Percentiles rank a stretch among this genome's conserved stretches.
phyloP scores from a whole-genome alignment of 305 asterid species.

The Fraxinus dipetala region DNA sequence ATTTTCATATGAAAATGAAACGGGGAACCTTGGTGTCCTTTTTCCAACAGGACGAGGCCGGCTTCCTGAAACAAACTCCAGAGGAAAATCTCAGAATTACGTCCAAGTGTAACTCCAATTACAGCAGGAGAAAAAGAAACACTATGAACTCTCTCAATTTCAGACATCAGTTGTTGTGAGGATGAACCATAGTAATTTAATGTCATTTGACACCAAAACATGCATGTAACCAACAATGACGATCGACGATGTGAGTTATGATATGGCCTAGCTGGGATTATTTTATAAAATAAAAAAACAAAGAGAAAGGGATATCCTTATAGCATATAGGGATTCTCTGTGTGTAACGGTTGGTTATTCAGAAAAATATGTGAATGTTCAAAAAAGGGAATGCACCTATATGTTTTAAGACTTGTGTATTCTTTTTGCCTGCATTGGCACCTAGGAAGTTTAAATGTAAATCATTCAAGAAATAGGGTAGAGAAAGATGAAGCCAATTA shows the following conservation, averaged over 20 bases:
- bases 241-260: not conserved
- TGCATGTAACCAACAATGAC: not conserved
- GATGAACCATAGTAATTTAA: not conserved
- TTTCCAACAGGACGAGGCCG: conserved; percentile 85
- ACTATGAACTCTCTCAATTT: not conserved
- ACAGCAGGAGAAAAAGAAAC: conserved; percentile 9
- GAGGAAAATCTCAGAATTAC: conserved; percentile 28
- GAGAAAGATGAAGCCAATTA: conserved; percentile 17
- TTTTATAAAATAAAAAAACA: not conserved
- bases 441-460: conserved; percentile 13
- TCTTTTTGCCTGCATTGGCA: conserved; percentile 4
- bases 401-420: not conserved
- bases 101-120: conserved; percentile 11
- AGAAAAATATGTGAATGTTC: not conserved
- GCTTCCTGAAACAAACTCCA: conserved; percentile 56
- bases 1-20: conserved; percentile 59
- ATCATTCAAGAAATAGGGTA: conserved; percentile 11
- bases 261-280: not conserved
- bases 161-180: not conserved
- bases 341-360: conserved; percentile 1
- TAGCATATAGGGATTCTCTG: not conserved
- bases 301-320: not conserved
- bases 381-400: not conserved
- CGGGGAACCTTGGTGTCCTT: conserved; percentile 86
- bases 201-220: not conserved